A percentile compares a stretch with the other conserved stretches of the same genome.
These are phyloP conservation scores for Pseudopyrenochaeta lycopersici DNA, from an alignment of 2,329 filamentous ascomycete species.

Conservation along the genomic window DNA sequence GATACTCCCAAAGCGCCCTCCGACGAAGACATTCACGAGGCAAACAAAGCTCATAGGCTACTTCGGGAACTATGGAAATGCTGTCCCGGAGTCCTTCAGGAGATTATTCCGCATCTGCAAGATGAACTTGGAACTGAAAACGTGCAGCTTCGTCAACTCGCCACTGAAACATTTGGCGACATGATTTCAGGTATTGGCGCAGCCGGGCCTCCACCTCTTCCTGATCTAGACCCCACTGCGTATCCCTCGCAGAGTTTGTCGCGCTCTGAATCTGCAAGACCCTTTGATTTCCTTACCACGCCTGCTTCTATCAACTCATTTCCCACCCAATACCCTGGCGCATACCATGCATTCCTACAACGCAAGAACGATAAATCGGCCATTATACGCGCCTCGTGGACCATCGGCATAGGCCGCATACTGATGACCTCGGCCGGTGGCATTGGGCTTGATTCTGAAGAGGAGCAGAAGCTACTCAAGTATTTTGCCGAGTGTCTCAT, in stretches of 20 bases:
- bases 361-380: constrained; percentile 87
- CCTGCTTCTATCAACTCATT: constrained; percentile 91
- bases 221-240: constrained; percentile 78
- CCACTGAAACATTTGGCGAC: constrained; percentile 93
- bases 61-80: constrained; percentile 94
- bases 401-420: constrained; percentile 82
- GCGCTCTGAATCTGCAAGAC: constrained; percentile 38
- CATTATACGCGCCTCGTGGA: constrained; percentile 85
- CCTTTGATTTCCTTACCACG: constrained; percentile 73
- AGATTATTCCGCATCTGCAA: constrained; percentile 93
- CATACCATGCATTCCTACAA: constrained; percentile 85
- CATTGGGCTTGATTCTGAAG: constrained; percentile 83
- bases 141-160: constrained; percentile 82
- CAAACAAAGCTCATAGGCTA: constrained; percentile 87
- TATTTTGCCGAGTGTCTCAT: constrained; percentile 81
- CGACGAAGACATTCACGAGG: constrained; percentile 85
- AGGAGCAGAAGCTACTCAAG: constrained; percentile 78
- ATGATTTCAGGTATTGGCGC: constrained; percentile 94
- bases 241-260: constrained; percentile 78
- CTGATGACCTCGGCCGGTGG: constrained; percentile 90
- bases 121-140: constrained; percentile 92
- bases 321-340: constrained; percentile 77
- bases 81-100: constrained; percentile 85
- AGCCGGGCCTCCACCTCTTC: constrained; percentile 79
- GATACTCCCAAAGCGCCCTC: constrained; percentile 69